These are phyloP conservation scores for Chrysoporthe puriensis DNA, from an alignment of 2,329 filamentous ascomycete species.

Conservation along the genomic window DNA sequence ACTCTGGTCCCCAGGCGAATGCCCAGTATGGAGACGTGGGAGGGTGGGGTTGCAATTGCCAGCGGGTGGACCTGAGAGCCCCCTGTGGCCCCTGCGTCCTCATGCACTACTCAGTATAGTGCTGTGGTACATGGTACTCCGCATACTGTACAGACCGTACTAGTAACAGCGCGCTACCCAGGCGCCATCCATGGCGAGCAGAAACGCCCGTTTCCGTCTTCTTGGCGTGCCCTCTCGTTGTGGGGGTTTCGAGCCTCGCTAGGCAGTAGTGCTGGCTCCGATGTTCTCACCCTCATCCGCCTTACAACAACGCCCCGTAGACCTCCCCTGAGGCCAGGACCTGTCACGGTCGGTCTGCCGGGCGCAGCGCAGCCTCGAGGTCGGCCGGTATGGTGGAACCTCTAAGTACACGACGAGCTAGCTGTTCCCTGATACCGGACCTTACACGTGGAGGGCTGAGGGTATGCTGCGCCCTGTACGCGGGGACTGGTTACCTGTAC, in stretches of 20 bases:
- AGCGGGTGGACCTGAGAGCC: not conserved
- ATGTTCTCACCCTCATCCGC: not conserved
- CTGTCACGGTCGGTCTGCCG: not conserved
- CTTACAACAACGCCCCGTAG: not conserved
- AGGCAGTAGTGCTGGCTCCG: not conserved
- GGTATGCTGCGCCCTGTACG: too few species aligned
- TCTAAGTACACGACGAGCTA: too few species aligned
- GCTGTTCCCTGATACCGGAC: too few species aligned
- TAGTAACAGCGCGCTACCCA: not conserved
- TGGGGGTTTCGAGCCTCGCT: too few species aligned
- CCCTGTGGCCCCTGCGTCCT: not conserved
- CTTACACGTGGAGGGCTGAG: not conserved
- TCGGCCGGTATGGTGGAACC: not conserved
- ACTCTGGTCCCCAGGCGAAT: not conserved
- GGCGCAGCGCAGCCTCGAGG: not conserved
- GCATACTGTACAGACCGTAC: too few species aligned
- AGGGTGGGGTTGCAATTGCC: conserved; percentile 3
- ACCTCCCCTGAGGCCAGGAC: not conserved
- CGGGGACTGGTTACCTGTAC: too few species aligned
- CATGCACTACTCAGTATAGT: too few species aligned
- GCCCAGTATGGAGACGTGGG: not conserved
- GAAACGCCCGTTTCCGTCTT: not conserved
- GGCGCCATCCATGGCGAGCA: not conserved
- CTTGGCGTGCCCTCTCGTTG: not conserved
- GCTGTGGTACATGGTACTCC: too few species aligned